These are phyloP conservation scores for Sporothrix variecibatus DNA, from an alignment of 2,329 filamentous ascomycete species.

Conservation along the genomic window DNA sequence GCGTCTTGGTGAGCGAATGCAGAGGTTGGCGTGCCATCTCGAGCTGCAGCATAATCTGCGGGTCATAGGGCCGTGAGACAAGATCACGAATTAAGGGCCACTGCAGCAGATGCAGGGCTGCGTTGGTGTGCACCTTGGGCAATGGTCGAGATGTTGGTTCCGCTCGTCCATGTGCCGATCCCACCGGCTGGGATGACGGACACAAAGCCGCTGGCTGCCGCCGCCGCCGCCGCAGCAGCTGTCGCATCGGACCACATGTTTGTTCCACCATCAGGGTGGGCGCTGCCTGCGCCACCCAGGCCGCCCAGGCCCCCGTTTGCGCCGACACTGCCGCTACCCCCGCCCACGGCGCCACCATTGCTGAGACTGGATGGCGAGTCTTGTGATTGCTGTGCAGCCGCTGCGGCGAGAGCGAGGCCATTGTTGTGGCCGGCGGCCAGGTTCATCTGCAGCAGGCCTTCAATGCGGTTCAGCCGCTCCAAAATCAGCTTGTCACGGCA, in stretches of 20 bases:
- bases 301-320: not conserved
- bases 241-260: conserved; percentile 51
- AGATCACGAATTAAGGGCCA: conserved; percentile 80
- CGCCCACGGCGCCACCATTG: conserved; percentile 59
- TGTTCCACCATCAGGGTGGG: not conserved
- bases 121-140: conserved; percentile 82
- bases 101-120: conserved; percentile 74
- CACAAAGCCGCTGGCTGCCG: conserved; percentile 49
- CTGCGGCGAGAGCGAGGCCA: conserved; percentile 44
- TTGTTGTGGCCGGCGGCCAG: conserved; percentile 55
- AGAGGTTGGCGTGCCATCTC: conserved; percentile 80
- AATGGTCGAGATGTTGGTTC: conserved; percentile 79
- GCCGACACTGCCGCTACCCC: conserved; percentile 46
- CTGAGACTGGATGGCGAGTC: conserved; percentile 63
- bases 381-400: conserved; percentile 46
- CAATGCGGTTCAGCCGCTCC: conserved; percentile 75
- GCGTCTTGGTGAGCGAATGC: conserved; percentile 63
- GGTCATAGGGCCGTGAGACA: conserved; percentile 75
- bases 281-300: not conserved
- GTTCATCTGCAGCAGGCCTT: conserved; percentile 73
- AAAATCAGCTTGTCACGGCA: conserved; percentile 81
- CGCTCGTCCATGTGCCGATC: conserved; percentile 68
- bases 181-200: conserved; percentile 63
- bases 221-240: conserved; percentile 31
- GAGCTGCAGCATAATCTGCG: conserved; percentile 77